Conservation (phyloP, 164 flowering plant genomes). For the Dillenia turbinata region DNA sequence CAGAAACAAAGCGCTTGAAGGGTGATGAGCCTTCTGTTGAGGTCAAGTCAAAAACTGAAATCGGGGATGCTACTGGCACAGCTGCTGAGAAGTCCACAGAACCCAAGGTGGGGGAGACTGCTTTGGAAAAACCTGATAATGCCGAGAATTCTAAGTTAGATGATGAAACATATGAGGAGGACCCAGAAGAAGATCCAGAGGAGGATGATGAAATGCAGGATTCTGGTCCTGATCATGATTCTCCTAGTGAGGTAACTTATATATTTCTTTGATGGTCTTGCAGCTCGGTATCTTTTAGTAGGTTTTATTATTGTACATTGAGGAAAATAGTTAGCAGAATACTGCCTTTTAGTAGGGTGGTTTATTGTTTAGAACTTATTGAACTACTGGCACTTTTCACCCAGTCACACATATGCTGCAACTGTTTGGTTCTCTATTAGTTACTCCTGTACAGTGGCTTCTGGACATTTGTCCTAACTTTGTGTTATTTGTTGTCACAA, state of each 20-base stretch:
- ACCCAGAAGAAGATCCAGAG: conserved; percentile 63
- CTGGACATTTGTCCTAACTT: too few species aligned
- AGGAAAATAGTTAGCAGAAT: too few species aligned
- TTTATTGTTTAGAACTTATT: too few species aligned
- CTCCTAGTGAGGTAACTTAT: conserved; percentile 36
- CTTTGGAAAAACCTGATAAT: conserved; percentile 17
- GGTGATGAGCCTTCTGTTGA: conserved; percentile 27
- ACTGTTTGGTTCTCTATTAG: too few species aligned
- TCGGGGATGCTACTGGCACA: conserved; percentile 13
- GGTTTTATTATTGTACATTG: background rate
- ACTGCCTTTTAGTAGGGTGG: too few species aligned
- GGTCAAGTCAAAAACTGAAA: conserved; percentile 25
- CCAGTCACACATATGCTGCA: too few species aligned
- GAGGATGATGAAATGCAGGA: conserved; percentile 65
- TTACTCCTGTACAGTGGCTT: too few species aligned
- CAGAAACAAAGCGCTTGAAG: conserved; percentile 53
- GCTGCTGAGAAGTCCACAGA: conserved; percentile 19
- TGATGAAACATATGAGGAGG: conserved; percentile 27
- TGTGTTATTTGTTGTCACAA: too few species aligned
- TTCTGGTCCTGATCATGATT: conserved; percentile 22
- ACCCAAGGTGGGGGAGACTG: conserved; percentile 18
- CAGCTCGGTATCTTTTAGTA: background rate
- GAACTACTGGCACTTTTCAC: too few species aligned
- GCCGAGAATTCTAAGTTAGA: conserved; percentile 14
- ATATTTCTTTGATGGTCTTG: background rate